Evolutionary conservation across 2,329 filamentous ascomycete species (phyloP), one percentile per base, ranked within the genome.

Genomic region (Aspergillus cejpii): DNA sequence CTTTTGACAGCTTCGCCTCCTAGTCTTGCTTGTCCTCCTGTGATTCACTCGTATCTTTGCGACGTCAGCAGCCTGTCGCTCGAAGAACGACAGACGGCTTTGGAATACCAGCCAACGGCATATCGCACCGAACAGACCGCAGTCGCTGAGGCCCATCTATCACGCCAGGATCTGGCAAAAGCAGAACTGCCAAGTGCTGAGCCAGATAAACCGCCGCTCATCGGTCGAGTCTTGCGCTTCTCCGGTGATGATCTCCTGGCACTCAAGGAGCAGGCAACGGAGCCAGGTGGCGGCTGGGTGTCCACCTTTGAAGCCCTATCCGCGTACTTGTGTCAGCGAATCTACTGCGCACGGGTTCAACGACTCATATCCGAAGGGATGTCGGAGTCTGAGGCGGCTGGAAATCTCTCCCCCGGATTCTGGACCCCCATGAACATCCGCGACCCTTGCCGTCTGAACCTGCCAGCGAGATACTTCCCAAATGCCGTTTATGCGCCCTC

Each of bases 261-360:
- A 3, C 37, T 39, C 19, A 39, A 26, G 24, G 11, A 26, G 21
- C 21, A 11, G 19, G 37, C 37, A 39, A 24, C 37, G 10, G 21
- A 39, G 11, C 37, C 37, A n/a, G 12, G 21, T 6, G 37, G 19
- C 4, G 37, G 21, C 21, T 39, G 17, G 17, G 37, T 39, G 21
- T 39, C 37, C 24, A 39, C 37, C n/a, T 39, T 39, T 26, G 37
- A 39, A 39, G 37, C 37, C 37, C 12, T 39, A 10, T 10, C 19
- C 12, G 37, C 37, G 7, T n/a, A 39, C 24, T 15, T 39, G 10
- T 26, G 12, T 14, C 37, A 26, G 21, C 21, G 24, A 37, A 3
- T 21, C 34, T 40, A 40, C 24, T 23, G 24, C 14, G 23, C 24
- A 5, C 24, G 26, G 17, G 3, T 29, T 6, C 14, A 28, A 12